phyloP scores from a whole-genome alignment of 2,329 filamentous ascomycete species.

The Hymenoscyphus linearis region DNA sequence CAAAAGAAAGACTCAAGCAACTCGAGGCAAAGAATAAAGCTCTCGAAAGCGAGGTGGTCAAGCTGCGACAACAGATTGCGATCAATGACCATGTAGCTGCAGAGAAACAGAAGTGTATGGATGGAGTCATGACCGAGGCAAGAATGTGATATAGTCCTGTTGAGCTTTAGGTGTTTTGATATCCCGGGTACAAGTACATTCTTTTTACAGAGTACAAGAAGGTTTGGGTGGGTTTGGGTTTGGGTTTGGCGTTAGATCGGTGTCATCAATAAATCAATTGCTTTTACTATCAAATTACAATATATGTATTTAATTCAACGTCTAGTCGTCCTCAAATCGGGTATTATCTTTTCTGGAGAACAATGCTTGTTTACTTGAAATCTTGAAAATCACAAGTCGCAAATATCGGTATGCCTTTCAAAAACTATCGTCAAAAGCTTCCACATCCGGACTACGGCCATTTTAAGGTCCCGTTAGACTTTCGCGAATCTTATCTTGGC shows the following conservation, averaged over 20 bases:
- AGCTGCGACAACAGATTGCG: conserved; percentile 20
- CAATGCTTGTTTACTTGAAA: too few relatives aligned
- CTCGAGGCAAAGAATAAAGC: conserved; percentile 18
- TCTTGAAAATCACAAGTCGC: too few relatives aligned
- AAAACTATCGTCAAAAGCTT: too few relatives aligned
- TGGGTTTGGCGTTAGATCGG: neutral
- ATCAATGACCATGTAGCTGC: conserved; percentile 21
- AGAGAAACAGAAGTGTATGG: conserved; percentile 2
- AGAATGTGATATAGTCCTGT: neutral
- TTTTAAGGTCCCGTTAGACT: neutral
- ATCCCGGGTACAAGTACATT: neutral
- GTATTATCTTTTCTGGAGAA: too few relatives aligned
- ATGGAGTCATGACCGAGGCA: neutral
- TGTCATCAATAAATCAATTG: neutral
- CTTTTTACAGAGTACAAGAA: neutral
- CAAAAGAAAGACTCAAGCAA: conserved; percentile 23
- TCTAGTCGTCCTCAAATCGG: too few relatives aligned
- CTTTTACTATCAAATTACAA: neutral
- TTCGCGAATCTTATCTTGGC: neutral
- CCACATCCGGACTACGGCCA: too few relatives aligned
- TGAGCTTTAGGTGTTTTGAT: neutral
- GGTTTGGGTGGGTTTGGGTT: neutral
- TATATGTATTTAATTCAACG: too few relatives aligned
- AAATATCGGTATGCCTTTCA: too few relatives aligned
- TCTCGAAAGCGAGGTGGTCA: conserved; percentile 18